These are phyloP conservation scores for Leishmania martiniquensis DNA, from an alignment of 208 protist species.

Conservation along the genomic window DNA sequence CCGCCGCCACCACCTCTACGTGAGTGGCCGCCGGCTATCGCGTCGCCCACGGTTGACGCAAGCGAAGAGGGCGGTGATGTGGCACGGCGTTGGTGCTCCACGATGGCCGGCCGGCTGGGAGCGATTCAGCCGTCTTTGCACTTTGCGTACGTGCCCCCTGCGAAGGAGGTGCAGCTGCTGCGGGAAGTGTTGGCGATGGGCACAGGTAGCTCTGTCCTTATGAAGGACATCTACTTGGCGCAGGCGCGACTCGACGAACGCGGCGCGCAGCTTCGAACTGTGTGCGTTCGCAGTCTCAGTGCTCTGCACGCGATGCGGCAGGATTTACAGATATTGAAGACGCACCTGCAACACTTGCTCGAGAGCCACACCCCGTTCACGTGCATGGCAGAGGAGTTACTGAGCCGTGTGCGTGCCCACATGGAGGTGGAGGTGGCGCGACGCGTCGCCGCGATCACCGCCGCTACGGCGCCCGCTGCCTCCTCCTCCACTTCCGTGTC, in stretches of 20 bases:
- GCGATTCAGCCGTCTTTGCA: slow-evolving; percentile 41
- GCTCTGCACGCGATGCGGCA: slow-evolving; percentile 33
- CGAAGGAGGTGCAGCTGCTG: slow-evolving; percentile 68
- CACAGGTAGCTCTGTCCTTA: slow-evolving; percentile 55
- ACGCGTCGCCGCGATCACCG: slow-evolving; percentile 2
- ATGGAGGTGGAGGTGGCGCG: slow-evolving; percentile 34
- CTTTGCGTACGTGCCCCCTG: slow-evolving; percentile 64
- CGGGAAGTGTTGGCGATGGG: slow-evolving; percentile 80
- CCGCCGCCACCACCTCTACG: slow-evolving; percentile 10
- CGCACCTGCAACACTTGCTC: slow-evolving; percentile 37
- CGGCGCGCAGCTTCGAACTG: slow-evolving; percentile 19
- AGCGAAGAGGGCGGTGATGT: slow-evolving; percentile 31
- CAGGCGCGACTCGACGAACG: slow-evolving; percentile 32
- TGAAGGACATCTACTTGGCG: slow-evolving; percentile 55
- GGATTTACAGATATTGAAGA: slow-evolving; percentile 40
- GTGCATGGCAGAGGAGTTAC: slow-evolving; percentile 34
- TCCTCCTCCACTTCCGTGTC: background rate
- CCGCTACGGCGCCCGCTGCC: slow-evolving; percentile 6
- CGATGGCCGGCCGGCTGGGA: slow-evolving; percentile 36
- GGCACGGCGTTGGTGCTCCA: slow-evolving; percentile 48
- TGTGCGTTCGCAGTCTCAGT: slow-evolving; percentile 23
- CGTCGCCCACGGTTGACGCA: background rate
- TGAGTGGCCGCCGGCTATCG: slow-evolving; percentile 9
- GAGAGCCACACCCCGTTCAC: slow-evolving; percentile 48
- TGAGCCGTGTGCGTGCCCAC: slow-evolving; percentile 23